phyloP scores from a whole-genome alignment of 1,284 basidiomycete species.

The Apiotrichum veenhuisii region DNA sequence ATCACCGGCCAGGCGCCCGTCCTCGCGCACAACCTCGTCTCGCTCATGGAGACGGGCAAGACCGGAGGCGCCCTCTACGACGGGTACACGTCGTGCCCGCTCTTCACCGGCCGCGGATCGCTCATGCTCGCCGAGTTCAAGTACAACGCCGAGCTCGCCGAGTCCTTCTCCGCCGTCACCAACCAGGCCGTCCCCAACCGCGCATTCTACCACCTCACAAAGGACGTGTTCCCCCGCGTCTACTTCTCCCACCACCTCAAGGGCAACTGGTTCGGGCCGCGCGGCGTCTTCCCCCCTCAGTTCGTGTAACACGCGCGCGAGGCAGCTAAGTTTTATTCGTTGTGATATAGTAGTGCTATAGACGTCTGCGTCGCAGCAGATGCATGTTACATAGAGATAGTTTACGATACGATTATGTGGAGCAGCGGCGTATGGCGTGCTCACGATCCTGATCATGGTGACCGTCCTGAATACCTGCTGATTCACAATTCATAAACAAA shows the following conservation, averaged over 20 bases:
- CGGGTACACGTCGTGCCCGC: slow-evolving; percentile 61
- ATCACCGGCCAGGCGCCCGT: slow-evolving; percentile 91
- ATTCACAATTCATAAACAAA: no score
- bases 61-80: slow-evolving; percentile 66
- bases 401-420: background rate
- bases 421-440: no score
- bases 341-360: slow-evolving; percentile 4
- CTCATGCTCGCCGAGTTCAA: slow-evolving; percentile 80
- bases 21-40: slow-evolving; percentile 80
- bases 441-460: no score
- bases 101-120: slow-evolving; percentile 53
- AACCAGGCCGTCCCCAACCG: slow-evolving; percentile 65
- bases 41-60: slow-evolving; percentile 67
- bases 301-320: slow-evolving; percentile 9
- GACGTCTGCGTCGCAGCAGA: slow-evolving; percentile 2
- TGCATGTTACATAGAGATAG: background rate
- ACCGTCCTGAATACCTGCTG: no score
- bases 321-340: background rate
- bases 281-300: slow-evolving; percentile 43
- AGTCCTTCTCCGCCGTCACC: slow-evolving; percentile 66
- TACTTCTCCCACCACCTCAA: slow-evolving; percentile 83
- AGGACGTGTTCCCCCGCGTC: slow-evolving; percentile 77
- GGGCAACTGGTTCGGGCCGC: slow-evolving; percentile 51
- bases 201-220: slow-evolving; percentile 87
- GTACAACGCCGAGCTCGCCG: slow-evolving; percentile 80